Base-by-base conservation (phyloP, 176 grass and related monocot genomes). In the Avena atlantica region DNA sequence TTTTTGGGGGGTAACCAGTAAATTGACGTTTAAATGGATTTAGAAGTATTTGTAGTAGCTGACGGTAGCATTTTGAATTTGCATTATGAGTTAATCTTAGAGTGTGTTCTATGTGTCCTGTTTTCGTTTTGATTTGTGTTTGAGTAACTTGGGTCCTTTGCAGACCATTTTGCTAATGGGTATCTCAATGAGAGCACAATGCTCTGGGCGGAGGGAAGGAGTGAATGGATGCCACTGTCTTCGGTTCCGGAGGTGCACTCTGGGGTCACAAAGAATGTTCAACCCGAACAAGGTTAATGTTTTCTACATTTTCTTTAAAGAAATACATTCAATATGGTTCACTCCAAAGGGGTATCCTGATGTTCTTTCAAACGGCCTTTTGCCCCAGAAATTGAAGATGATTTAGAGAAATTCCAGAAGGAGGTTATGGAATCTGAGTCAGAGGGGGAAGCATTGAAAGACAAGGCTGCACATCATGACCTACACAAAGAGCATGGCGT, bases 121-220 rank as follows among this genome's bases (percentile, higher is more conserved):
- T 66, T 8, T 81, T 49, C 14, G 17, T 12, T 57, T 23, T 71
- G 65, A 13, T 52, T 29, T 76, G 49, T 73, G 64, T 34, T 56
- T 47, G 84, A 55, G 9, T 17, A 73, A 29, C 49, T 88, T 59
- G 15, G 67, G 42, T 90, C 47, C 36, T n/a, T 74, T 6, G 15
- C 90, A 99, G 94, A 89, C 56, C 94, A 99, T 90, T 91, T 91
- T 48, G 42, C 81, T 34, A 94, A 91, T 36, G 94, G 92, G 27
- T 93, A 96, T 86, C 87, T 94, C 63, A 81, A 80, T 3, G 92
- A 93, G 53, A 91, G 42, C 68, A 93, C 94, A 40, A 78, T 99
- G 60, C 89, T 96, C 29, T 99, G 94, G 97, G 89, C 91, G 19
- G 92, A 99, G 89, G 94, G 97, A 59, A 88, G 92, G 86, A 87